Conservation (phyloP, 2,329 filamentous ascomycete species). For the Cryphonectria naterciae region DNA sequence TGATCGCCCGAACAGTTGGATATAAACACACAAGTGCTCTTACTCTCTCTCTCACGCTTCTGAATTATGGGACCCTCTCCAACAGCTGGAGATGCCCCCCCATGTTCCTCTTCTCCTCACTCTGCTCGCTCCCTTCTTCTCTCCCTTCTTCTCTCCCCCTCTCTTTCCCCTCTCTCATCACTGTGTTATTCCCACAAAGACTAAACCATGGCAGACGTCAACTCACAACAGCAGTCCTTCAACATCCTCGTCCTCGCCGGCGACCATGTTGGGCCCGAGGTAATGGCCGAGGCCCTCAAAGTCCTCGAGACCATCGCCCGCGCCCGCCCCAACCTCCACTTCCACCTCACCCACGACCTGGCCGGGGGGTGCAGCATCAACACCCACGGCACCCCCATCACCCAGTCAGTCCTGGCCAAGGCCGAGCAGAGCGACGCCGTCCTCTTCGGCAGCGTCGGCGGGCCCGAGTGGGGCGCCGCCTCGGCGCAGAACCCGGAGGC, state of each 20-base stretch:
- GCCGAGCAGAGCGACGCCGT: constrained; percentile 88
- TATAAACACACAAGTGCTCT: neutral
- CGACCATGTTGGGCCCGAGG: constrained; percentile 52
- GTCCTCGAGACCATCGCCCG: constrained; percentile 48
- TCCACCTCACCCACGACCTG: constrained; percentile 34
- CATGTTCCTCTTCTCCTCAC: too few relatives aligned
- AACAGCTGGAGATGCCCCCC: neutral
- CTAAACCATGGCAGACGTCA: neutral
- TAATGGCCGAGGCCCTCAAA: constrained; percentile 50
- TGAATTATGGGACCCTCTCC: neutral
- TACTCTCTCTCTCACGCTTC: neutral
- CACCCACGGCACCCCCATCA: constrained; percentile 75
- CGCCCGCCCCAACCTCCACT: constrained; percentile 37
- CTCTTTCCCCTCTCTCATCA: neutral
- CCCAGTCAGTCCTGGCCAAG: constrained; percentile 78
- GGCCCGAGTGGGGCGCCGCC: constrained; percentile 75
- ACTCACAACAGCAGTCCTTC: constrained; percentile 9
- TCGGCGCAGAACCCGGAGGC: constrained; percentile 41
- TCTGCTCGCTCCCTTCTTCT: too few relatives aligned
- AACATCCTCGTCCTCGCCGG: constrained; percentile 50
- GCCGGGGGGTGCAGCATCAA: constrained; percentile 62
- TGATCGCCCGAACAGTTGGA: constrained; percentile 1
- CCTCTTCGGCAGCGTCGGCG: constrained; percentile 90
- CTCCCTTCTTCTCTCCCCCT: too few relatives aligned
- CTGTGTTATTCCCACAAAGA: too few relatives aligned